Conservation (phyloP, 768 basidiomycete genomes). For the Lentinula edodes region DNA sequence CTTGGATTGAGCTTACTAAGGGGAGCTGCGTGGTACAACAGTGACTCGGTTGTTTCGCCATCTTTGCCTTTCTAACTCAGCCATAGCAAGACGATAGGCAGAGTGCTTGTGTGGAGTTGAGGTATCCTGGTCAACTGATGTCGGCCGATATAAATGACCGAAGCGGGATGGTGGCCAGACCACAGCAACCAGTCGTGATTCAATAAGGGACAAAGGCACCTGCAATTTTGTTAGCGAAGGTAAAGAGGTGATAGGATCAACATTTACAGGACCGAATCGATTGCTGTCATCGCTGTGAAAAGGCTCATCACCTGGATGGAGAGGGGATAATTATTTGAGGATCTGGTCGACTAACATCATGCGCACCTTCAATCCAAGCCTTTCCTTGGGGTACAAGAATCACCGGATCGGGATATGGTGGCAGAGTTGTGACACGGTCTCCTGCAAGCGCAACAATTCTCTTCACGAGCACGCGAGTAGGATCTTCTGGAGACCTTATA, state of each 20-base stretch:
- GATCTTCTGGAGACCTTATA: conserved; percentile 54
- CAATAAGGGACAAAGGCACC: conserved; percentile 44
- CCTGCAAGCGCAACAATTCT: conserved; percentile 61
- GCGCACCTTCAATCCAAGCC: conserved; percentile 70
- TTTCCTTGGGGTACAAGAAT: conserved; percentile 57
- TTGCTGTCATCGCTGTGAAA: conserved; percentile 71
- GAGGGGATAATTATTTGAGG: not conserved
- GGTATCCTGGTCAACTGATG: not conserved
- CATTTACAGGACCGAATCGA: conserved; percentile 59
- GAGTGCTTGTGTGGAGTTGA: conserved; percentile 10
- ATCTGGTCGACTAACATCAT: not conserved
- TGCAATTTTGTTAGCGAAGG: conserved; percentile 8
- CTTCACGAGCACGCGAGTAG: conserved; percentile 52
- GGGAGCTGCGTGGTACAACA: not conserved
- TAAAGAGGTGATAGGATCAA: not conserved
- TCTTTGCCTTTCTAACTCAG: conserved; percentile 32
- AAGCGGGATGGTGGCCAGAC: conserved; percentile 48
- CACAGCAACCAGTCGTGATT: conserved; percentile 44
- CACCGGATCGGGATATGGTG: conserved; percentile 54
- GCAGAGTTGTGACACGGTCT: conserved; percentile 60
- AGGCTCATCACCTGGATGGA: conserved; percentile 51
- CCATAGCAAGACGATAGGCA: conserved; percentile 25
- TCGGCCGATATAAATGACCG: conserved; percentile 20
- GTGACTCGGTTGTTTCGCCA: conserved; percentile 33
- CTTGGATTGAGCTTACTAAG: too few relatives aligned